These are phyloP conservation scores for Psilocybe tampanensis DNA, from an alignment of 768 basidiomycete genomes.

Conservation along the genomic window DNA sequence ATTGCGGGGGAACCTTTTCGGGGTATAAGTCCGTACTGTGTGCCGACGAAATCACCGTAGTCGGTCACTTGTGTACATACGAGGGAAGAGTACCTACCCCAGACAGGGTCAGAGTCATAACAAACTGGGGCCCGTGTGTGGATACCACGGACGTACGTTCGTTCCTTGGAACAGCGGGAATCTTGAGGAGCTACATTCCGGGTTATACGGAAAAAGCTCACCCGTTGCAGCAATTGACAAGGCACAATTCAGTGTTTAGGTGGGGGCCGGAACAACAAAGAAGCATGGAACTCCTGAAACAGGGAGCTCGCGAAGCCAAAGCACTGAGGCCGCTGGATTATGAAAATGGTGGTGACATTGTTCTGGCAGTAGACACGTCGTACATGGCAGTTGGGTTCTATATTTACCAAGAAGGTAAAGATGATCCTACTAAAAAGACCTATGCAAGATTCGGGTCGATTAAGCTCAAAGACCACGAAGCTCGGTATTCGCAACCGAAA, in stretches of 20 bases:
- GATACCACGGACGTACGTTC: constrained; percentile 20
- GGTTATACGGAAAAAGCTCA: constrained; percentile 18
- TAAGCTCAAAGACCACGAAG: constrained; percentile 34
- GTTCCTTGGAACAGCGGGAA: constrained; percentile 30
- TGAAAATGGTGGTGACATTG: constrained; percentile 20
- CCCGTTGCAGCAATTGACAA: constrained; percentile 20
- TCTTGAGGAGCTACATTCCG: constrained; percentile 24
- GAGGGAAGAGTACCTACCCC: constrained; percentile 30
- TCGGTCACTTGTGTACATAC: constrained; percentile 5
- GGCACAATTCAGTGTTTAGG: constrained; percentile 14
- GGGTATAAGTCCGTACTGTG: constrained; percentile 5
- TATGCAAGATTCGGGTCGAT: constrained; percentile 37
- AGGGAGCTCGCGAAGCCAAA: neutral
- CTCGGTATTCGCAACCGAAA: constrained; percentile 40
- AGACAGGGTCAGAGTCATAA: constrained; percentile 13
- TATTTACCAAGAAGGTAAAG: too few relatives aligned
- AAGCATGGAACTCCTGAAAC: neutral
- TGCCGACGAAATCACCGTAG: constrained; percentile 3
- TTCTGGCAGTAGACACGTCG: constrained; percentile 39
- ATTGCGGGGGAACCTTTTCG: constrained; percentile 13
- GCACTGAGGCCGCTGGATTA: constrained; percentile 31
- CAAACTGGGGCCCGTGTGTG: constrained; percentile 24
- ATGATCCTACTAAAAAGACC: too few relatives aligned
- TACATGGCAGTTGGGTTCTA: too few relatives aligned
- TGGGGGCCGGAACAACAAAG: neutral